Evolutionary conservation across 768 basidiomycete species (phyloP).

Genomic region (Lactarius akahatsu): DNA sequence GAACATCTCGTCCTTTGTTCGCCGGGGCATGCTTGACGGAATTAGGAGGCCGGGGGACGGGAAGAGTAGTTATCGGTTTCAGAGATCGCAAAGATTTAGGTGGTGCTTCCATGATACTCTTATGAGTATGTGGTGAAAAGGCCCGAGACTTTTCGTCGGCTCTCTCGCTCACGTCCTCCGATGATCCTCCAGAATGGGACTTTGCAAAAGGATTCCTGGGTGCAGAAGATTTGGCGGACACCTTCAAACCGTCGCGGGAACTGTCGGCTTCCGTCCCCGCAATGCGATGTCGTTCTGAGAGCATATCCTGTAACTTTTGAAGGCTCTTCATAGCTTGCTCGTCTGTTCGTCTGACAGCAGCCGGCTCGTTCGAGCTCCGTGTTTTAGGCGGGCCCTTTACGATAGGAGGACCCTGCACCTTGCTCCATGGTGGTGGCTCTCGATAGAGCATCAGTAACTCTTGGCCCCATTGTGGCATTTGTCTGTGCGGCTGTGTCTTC

Average conservation of each 20-base stretch:
- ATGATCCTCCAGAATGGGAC: not conserved
- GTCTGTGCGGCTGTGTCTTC: not conserved
- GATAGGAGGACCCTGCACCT: constrained; percentile 13
- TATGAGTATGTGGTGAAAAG: not conserved
- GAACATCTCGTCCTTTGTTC: not conserved
- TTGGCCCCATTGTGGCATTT: constrained; percentile 22
- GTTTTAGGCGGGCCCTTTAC: not conserved
- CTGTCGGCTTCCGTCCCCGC: not conserved
- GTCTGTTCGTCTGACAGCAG: constrained; percentile 4
- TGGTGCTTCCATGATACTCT: constrained; percentile 8
- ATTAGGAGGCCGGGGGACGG: constrained; percentile 15
- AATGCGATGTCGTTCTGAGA: constrained; percentile 12
- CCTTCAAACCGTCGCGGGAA: not conserved
- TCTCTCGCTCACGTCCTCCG: not conserved
- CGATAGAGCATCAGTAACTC: constrained; percentile 29
- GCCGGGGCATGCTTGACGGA: not conserved
- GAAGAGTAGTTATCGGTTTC: constrained; percentile 21
- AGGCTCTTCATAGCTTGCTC: not conserved
- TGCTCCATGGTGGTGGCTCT: constrained; percentile 27
- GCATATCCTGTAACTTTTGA: constrained; percentile 12
- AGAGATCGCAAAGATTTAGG: constrained; percentile 7
- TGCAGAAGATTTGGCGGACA: not conserved
- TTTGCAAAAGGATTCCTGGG: constrained; percentile 17
- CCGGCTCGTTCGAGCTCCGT: not conserved
- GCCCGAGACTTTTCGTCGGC: not conserved